phyloP scores from a whole-genome alignment of 2,329 filamentous ascomycete species.

The Aspergillus niger region DNA sequence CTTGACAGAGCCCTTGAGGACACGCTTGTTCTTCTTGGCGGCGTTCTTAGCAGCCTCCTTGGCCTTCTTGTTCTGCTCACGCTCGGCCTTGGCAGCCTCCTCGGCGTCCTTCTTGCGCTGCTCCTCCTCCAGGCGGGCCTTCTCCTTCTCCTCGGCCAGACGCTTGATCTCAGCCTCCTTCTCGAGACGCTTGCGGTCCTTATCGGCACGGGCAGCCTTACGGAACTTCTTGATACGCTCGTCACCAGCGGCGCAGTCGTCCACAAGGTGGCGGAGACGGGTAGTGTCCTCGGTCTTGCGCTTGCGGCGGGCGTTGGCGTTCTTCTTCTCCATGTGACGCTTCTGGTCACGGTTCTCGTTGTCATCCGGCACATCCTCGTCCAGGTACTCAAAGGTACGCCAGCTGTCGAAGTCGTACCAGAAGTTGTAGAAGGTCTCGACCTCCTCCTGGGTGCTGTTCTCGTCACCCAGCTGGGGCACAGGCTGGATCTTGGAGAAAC shows the following conservation, averaged over 20 bases:
- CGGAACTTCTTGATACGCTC: constrained; percentile 98
- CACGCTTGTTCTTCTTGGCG: constrained; percentile 99
- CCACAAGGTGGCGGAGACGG: constrained; percentile 84
- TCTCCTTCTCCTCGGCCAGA: constrained; percentile 78
- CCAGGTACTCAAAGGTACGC: constrained; percentile 96
- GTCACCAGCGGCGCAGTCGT: constrained; percentile 79
- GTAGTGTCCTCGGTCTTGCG: constrained; percentile 98
- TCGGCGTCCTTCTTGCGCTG: constrained; percentile 80
- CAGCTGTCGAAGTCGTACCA: constrained; percentile 99
- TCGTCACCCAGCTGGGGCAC: constrained; percentile 85
- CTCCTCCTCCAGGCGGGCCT: constrained; percentile 81
- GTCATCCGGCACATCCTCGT: constrained; percentile 98
- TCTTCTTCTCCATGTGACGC: constrained; percentile 97
- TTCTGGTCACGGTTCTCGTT: constrained; percentile 99
- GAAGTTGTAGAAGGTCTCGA: constrained; percentile 98
- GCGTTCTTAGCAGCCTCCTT: constrained; percentile 99
- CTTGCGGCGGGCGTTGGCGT: constrained; percentile 96
- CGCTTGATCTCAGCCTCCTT: constrained; percentile 90
- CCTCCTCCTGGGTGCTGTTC: constrained; percentile 81
- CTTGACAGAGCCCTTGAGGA: constrained; percentile 90
- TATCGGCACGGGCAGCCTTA: constrained; percentile 84
- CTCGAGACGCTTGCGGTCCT: constrained; percentile 92
- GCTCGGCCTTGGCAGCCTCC: constrained; percentile 79
- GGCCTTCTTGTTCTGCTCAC: constrained; percentile 86
- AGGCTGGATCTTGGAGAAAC: constrained; percentile 89